Evolutionary conservation across 2,329 filamentous ascomycete genomes (phyloP).

Genomic region (Diatrype stigma): DNA sequence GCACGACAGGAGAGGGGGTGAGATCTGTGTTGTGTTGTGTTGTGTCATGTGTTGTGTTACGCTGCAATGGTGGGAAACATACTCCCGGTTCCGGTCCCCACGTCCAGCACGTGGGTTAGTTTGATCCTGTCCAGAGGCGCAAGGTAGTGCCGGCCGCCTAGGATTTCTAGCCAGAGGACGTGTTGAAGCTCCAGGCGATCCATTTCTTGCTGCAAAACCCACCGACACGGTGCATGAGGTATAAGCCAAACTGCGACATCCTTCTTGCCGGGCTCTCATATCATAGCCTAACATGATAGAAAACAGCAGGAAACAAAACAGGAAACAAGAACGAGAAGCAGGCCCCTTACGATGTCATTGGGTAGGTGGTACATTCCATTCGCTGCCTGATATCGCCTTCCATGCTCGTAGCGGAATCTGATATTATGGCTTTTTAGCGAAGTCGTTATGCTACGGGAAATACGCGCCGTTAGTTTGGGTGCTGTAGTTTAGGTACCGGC

Average conservation of each 20-base stretch:
- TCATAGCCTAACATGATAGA: neutral
- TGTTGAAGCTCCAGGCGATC: constrained; percentile 18
- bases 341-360: constrained; percentile 12
- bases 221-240: neutral
- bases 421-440: constrained; percentile 10
- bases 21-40: neutral
- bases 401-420: constrained; percentile 12
- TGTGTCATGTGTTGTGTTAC: neutral
- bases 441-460: constrained; percentile 9
- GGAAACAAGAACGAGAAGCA: neutral
- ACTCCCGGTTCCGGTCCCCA: constrained; percentile 9
- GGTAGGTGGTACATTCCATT: constrained; percentile 15
- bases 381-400: constrained; percentile 13
- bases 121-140: constrained; percentile 11
- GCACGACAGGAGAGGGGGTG: neutral
- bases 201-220: constrained; percentile 12
- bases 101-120: constrained; percentile 8
- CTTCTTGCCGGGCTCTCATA: neutral
- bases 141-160: constrained; percentile 12
- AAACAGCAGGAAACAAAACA: neutral
- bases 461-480: neutral
- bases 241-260: neutral
- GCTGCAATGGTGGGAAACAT: neutral
- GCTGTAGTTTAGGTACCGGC: neutral
- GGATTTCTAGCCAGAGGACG: constrained; percentile 14